Base-by-base conservation (phyloP, 1,139 yeast genomes). In the Taphrina confusa region DNA sequence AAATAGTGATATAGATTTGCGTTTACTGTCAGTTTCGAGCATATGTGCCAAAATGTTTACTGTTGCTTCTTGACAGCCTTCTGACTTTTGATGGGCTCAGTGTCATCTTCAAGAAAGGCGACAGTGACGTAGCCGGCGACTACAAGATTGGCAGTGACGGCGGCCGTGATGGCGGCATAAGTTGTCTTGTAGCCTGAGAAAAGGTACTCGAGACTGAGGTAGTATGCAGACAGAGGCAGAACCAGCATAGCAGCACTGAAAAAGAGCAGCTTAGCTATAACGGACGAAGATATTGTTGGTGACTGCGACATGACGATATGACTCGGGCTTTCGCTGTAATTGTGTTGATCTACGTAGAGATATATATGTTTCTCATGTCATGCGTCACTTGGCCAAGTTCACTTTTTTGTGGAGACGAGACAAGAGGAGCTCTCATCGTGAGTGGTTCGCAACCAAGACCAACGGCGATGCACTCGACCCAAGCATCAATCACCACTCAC, bases 181-280 rank as follows among this genome's bases (percentile, higher is more conserved):
- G 44, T 54, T 9, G 58, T 54, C 36, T 54, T 54, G 58, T 54
- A 54, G n/a, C 58, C 58, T 16, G 44, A 33, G n/a, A 54, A 54
- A 25, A 54, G 28, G 20, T 42, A 54, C 12, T 85, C 89, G 37
- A 81, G 44, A 14, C 63, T 73, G 4, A 78, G 65, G 73, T 92
- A 92, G 74, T 92, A 92, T 1, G 89, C 76, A 51, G 80, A 64
- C 66, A 92, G 70, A 6, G 98, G 98, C 56, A 85, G 79, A 30
- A 83, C 72, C 61, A 92, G 83, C 97, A 92, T 91, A 57, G 95
- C 88, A 3, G 80, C 89, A 9, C 97, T 89, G 79, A 89, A 91
- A 68, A 87, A 31, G 5, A 54, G 44, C 2, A 54, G 27, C 20
- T 54, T 54, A 25, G 34, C 40, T 16, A 54, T 31, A 30, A 54